phyloP scores from a whole-genome alignment of 768 basidiomycete genomes.

The Tephrocybe sp. region DNA sequence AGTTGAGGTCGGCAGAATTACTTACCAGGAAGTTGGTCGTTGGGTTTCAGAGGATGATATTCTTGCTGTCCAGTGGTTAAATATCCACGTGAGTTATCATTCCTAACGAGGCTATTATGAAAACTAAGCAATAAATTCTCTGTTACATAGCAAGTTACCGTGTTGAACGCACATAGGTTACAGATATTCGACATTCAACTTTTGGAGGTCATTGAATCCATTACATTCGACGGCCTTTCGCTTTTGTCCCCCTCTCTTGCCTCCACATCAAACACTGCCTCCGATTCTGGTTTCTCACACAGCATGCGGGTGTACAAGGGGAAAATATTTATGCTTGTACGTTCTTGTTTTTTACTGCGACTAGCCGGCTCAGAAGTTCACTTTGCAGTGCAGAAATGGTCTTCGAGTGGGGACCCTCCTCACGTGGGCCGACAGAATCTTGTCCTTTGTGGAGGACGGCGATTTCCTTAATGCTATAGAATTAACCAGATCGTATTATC shows the following conservation, averaged over 20 bases:
- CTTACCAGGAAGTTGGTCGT: constrained; percentile 57
- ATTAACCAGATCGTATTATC: constrained; percentile 78
- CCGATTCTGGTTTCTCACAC: constrained; percentile 59
- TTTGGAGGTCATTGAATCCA: constrained; percentile 60
- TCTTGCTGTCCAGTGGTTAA: constrained; percentile 85
- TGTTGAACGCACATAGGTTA: constrained; percentile 56
- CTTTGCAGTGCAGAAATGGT: constrained; percentile 55
- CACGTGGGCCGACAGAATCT: constrained; percentile 93
- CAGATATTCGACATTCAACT: constrained; percentile 69
- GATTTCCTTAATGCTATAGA: constrained; percentile 92
- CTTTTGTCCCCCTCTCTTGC: constrained; percentile 56
- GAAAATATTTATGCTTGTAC: constrained; percentile 86
- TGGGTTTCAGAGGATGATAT: constrained; percentile 67
- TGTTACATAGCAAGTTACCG: constrained; percentile 64
- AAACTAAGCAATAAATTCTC: constrained; percentile 3
- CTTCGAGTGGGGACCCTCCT: constrained; percentile 82
- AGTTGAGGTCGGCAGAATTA: constrained; percentile 63
- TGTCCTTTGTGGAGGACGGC: constrained; percentile 79
- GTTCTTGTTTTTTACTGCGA: constrained; percentile 23
- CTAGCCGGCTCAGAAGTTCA: constrained; percentile 9
- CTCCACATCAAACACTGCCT: constrained; percentile 43
- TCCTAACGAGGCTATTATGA: neutral
- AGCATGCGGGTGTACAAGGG: constrained; percentile 85
- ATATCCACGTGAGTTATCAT: constrained; percentile 71
- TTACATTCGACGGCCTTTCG: constrained; percentile 54